Percentiles rank a stretch among this genome's conserved stretches.
Conservation (phyloP, 495 filamentous ascomycete species). For the Neurospora sp. region DNA sequence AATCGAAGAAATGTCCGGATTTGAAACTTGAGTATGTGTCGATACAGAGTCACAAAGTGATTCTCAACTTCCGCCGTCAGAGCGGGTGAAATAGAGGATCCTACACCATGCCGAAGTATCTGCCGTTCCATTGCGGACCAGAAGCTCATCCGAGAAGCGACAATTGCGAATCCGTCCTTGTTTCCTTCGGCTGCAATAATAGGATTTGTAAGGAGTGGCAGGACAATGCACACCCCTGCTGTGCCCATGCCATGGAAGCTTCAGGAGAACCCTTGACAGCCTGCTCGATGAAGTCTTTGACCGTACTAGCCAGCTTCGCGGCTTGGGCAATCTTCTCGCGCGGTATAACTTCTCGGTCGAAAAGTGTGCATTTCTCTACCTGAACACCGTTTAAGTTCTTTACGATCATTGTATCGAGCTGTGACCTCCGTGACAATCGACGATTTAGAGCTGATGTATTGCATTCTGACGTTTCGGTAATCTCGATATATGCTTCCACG, state of each 20-base stretch:
- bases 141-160: conserved; percentile 17
- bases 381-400: too few relatives aligned
- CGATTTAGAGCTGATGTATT: too few relatives aligned
- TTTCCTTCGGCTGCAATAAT: conserved; percentile 11
- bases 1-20: conserved; percentile 16
- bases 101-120: too few relatives aligned
- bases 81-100: too few relatives aligned
- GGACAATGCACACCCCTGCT: conserved; percentile 16
- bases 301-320: conserved; percentile 4
- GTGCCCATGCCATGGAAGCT: conserved; percentile 19
- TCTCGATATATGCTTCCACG: too few relatives aligned
- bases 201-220: conserved; percentile 18
- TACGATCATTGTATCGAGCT: too few relatives aligned
- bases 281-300: conserved; percentile 10
- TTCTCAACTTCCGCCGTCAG: too few relatives aligned
- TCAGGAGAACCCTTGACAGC: conserved; percentile 14
- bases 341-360: neutral
- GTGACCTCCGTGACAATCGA: too few relatives aligned
- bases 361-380: too few relatives aligned
- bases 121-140: conserved; percentile 12
- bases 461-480: too few relatives aligned
- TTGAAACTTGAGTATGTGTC: conserved; percentile 19
- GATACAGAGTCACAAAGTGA: conserved; percentile 15
- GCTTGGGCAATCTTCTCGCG: neutral
- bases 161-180: conserved; percentile 17